phyloP scores from a whole-genome alignment of 192 early-diverging fungal species.

The Podila horticola region DNA sequence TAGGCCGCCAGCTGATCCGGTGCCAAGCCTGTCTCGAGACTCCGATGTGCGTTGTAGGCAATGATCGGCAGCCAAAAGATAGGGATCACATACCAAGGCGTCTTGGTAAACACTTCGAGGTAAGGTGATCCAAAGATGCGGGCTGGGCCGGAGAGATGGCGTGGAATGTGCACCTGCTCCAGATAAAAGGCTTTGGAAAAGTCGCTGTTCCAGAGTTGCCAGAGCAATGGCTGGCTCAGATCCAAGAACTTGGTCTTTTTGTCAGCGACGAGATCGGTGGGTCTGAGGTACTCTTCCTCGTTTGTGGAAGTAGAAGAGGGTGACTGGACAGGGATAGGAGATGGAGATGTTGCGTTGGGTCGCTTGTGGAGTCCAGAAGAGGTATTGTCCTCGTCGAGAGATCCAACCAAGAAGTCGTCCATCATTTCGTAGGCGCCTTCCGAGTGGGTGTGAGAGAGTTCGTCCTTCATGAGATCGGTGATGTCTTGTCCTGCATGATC shows the following conservation, averaged over 20 bases:
- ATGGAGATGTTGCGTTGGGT: background rate
- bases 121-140: slow-evolving; percentile 84
- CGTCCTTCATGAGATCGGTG: slow-evolving; percentile 82
- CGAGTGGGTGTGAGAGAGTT: slow-evolving; percentile 80
- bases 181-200: slow-evolving; percentile 89
- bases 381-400: background rate
- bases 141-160: slow-evolving; percentile 79
- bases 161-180: slow-evolving; percentile 91
- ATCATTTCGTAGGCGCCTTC: slow-evolving; percentile 89
- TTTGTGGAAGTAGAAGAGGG: background rate
- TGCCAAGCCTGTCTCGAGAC: slow-evolving; percentile 46
- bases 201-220: slow-evolving; percentile 77
- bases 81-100: slow-evolving; percentile 93
- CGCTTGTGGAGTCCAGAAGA: background rate
- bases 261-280: slow-evolving; percentile 57
- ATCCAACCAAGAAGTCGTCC: slow-evolving; percentile 83
- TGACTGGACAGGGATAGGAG: background rate
- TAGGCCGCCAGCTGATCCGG: slow-evolving; percentile 52
- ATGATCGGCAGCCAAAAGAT: slow-evolving; percentile 88
- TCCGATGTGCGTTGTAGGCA: slow-evolving; percentile 56
- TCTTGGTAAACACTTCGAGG: slow-evolving; percentile 88
- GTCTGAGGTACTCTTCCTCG: slow-evolving; percentile 54
- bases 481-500: slow-evolving; percentile 91
- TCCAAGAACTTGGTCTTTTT: slow-evolving; percentile 84
- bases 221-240: slow-evolving; percentile 80